phyloP scores from a whole-genome alignment of 2,329 filamentous ascomycete species.

The Oidium heveae region DNA sequence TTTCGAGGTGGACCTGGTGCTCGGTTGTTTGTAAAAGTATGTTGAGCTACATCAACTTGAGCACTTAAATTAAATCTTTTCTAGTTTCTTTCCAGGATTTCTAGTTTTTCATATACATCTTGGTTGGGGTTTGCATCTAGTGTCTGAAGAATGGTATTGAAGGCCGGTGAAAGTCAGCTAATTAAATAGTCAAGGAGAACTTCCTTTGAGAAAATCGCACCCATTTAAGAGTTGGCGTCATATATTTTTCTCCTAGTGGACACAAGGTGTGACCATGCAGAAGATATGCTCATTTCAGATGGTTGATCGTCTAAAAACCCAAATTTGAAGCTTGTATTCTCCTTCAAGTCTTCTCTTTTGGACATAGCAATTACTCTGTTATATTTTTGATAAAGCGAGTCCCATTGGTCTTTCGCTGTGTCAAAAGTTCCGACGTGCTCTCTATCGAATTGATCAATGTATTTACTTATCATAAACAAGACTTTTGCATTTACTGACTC shows the following conservation, averaged over 20 bases:
- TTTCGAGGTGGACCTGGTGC: too few species aligned
- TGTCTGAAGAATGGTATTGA: neutral
- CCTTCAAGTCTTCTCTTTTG: neutral
- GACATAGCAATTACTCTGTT: neutral
- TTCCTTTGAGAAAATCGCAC: neutral
- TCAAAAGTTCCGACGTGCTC: neutral
- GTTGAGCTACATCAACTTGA: too few species aligned
- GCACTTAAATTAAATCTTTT: neutral
- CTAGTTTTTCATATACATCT: neutral
- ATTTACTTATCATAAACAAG: neutral
- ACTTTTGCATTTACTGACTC: neutral
- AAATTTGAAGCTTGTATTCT: neutral
- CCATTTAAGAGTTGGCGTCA: neutral
- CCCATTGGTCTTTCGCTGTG: neutral
- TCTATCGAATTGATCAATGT: neutral
- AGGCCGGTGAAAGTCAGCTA: neutral
- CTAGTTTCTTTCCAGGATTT: neutral
- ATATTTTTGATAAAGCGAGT: neutral
- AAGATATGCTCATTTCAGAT: neutral
- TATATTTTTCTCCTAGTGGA: neutral
- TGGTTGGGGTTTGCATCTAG: neutral
- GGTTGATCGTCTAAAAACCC: neutral
- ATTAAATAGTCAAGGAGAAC: neutral
- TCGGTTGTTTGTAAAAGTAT: too few species aligned
- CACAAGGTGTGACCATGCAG: neutral